phyloP scores from a whole-genome alignment of 2,329 filamentous ascomycete species.

The Ceratocystis diversiconidia region DNA sequence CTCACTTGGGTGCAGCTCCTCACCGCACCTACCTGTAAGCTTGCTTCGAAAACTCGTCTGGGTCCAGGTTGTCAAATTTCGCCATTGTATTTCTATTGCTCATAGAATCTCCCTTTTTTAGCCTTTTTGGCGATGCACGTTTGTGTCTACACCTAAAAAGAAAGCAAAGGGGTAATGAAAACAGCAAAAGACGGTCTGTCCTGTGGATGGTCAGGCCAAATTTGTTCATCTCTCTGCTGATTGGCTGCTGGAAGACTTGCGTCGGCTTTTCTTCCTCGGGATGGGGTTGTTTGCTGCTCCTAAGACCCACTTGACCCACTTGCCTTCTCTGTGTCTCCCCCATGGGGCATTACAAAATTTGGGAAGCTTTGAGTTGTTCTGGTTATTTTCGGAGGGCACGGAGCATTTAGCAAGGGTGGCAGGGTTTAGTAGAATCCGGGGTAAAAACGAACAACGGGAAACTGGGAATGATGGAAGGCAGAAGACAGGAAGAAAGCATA shows the following conservation, averaged over 20 bases:
- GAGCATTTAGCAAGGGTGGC: background rate
- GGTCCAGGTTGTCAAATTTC: background rate
- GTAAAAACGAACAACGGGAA: background rate
- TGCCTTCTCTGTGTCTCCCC: background rate
- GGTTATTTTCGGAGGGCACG: constrained; percentile 4
- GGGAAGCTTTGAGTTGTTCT: constrained; percentile 1
- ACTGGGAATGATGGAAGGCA: background rate
- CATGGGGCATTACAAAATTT: background rate
- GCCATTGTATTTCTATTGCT: background rate
- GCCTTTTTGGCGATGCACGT: background rate
- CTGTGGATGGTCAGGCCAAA: background rate
- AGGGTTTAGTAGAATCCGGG: constrained; percentile 6
- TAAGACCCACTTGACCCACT: background rate
- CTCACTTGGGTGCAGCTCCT: too few species aligned
- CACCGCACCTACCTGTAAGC: too few species aligned
- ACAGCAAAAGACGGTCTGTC: background rate
- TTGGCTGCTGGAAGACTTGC: background rate
- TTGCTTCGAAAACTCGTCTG: background rate
- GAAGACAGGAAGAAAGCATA: background rate
- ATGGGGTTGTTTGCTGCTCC: background rate
- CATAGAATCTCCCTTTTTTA: background rate
- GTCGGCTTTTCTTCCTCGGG: constrained; percentile 5
- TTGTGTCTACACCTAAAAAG: background rate
- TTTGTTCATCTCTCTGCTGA: background rate
- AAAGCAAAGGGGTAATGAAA: background rate